Evolutionary conservation across 2,329 filamentous ascomycete genomes (phyloP), one percentile per base, ranked within the genome.

Genomic region (Cladosporium sp.): DNA sequence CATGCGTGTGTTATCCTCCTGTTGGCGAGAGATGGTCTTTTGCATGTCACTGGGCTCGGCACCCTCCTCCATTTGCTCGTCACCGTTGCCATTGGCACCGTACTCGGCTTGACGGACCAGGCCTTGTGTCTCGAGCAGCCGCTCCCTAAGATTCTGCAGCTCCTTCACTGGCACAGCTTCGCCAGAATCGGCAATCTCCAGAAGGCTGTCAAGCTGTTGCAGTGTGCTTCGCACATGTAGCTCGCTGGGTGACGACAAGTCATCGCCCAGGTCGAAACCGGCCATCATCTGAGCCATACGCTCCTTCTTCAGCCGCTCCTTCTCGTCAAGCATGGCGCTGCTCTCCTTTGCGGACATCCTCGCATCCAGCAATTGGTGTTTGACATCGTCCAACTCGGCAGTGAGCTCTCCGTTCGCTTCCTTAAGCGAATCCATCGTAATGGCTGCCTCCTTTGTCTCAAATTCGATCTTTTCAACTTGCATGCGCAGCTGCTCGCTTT

Each of bases 251-350:
- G 93, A 97, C 77, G 98, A 96, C 34, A 96, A 89, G 65, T 97
- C 93, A 58, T 91, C 90, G 53, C 93, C 94, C 36, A 99, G 86
- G 74, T 99, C 94, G 73, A 99, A 98, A 3, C 94, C 93, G 66
- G 95, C 95, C 94, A 99, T 97, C 95, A 99, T 99, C 85, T 97
- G 91, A 51, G 95, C 95, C 95, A 99, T 99, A 80, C 96, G 95
- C 81, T 99, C 95, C 0, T 93, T 92, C 85, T 99, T 99, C 82
- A 93, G 93, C 84, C 93, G 94, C 80, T 98, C 96, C 84, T 99
- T 99, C 80, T 98, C 95, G 72, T 98, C 94, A 23, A 96, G 82
- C 18, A 92, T 90, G 10, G 93, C 93, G 53, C 88, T 93, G 1
- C 91, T 94, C 80, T 98, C 95, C 81, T 95, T 96, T 65, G 94